These are phyloP conservation scores for Suillus decipiens DNA, from an alignment of 768 basidiomycete species.

Conservation along the genomic window DNA sequence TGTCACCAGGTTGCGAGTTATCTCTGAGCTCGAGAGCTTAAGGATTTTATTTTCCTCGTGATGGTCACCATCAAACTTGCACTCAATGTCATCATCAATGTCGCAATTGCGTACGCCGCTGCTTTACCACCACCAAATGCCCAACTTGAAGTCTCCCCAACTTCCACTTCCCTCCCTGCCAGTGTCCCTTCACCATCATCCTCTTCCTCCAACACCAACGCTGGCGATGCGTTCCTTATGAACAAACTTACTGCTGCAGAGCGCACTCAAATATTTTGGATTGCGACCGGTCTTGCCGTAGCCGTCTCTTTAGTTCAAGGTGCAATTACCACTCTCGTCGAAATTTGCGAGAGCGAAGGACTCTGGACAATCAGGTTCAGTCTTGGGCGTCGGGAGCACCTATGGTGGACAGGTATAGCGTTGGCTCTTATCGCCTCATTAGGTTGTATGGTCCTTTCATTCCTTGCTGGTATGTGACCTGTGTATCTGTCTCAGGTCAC, in stretches of 20 bases:
- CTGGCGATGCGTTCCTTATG: not conserved
- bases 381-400: not conserved
- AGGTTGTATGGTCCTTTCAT: not conserved
- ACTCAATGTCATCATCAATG: not conserved
- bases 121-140: not conserved
- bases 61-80: not conserved
- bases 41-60: not conserved
- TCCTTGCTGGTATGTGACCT: conserved; percentile 1
- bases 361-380: conserved; percentile 5
- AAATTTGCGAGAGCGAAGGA: conserved; percentile 6
- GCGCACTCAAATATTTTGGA: not conserved
- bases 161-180: not conserved
- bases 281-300: not conserved
- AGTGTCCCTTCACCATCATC: not conserved
- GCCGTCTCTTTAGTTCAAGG: conserved; percentile 4
- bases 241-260: conserved; percentile 2
- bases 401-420: conserved; percentile 6
- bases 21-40: too few species aligned
- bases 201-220: not conserved
- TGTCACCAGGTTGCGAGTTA: too few species aligned
- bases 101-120: not conserved
- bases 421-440: conserved; percentile 3
- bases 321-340: not conserved
- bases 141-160: not conserved
- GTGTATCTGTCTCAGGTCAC: not conserved